These are phyloP conservation scores for Spizellomyces punctatus DNA, from an alignment of 192 early-diverging fungal species.

Conservation along the genomic window DNA sequence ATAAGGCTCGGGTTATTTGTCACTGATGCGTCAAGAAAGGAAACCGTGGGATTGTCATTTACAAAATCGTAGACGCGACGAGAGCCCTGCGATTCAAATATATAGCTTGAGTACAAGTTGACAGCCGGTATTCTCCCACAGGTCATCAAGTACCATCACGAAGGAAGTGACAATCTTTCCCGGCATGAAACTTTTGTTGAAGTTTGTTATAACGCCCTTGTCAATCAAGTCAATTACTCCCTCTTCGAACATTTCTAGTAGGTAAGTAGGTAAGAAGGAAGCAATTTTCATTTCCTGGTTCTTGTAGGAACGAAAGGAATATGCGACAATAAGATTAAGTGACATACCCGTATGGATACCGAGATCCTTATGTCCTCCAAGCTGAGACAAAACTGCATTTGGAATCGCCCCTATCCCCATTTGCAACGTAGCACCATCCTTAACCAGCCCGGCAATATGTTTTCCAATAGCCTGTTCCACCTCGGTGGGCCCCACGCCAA, in stretches of 20 bases:
- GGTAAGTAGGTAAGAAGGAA: conserved; percentile 23
- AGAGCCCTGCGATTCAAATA: neutral
- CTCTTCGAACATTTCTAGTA: conserved; percentile 48
- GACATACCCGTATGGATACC: conserved; percentile 53
- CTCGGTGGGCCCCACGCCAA: neutral
- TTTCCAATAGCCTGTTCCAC: conserved; percentile 51
- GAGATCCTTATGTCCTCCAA: conserved; percentile 48
- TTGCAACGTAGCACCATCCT: conserved; percentile 53
- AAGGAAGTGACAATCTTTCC: conserved; percentile 47
- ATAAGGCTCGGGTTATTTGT: conserved; percentile 54
- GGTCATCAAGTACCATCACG: conserved; percentile 24
- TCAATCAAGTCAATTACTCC: conserved; percentile 51
- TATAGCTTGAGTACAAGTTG: neutral
- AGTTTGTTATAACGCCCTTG: conserved; percentile 48
- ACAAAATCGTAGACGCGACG: conserved; percentile 49
- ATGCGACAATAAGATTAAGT: too few relatives aligned
- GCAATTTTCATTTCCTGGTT: neutral
- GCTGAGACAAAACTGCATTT: conserved; percentile 49
- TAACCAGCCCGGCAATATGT: conserved; percentile 44
- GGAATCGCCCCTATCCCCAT: conserved; percentile 57
- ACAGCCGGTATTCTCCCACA: neutral
- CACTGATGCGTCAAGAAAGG: conserved; percentile 44
- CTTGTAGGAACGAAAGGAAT: too few relatives aligned
- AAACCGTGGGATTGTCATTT: conserved; percentile 49
- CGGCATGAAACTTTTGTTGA: conserved; percentile 40